Base-by-base conservation (phyloP, 768 basidiomycete species). In the Suillus paluster region DNA sequence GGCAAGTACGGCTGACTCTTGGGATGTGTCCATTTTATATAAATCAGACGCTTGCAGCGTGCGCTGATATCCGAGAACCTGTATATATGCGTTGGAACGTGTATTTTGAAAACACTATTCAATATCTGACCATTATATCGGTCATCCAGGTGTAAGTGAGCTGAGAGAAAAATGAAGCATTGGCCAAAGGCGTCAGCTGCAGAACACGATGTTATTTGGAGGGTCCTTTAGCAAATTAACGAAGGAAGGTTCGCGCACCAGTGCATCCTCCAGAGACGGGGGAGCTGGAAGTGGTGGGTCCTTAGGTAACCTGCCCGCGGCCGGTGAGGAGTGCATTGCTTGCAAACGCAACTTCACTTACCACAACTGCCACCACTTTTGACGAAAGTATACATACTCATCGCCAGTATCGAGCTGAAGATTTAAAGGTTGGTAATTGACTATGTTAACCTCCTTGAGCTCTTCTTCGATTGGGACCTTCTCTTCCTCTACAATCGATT, bases 31-130 rank as follows among this genome's bases (percentile, higher is more conserved):
- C 63, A 92, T 76, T 68, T 84, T 85, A 88, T 89, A 91, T 17
- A 92, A 73, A 74, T 94, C 92, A 1, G 88, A 84, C 0, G 88
- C 87, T 68, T 90, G 89, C 12, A 94, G 78, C 1, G 89, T 87
- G 34, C 91, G 79, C 68, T 90, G 87, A 68, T 88, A 91, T 0
- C 90, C 90, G 44, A 88, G 75, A 9, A 78, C 76, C 84, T 85
- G 44, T n/a, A 33, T 39, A 36, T 6, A 25, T 23, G 44, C 42
- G 8, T 53, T 11, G 56, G 6, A 23, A 21, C 17, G 17, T 25
- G 46, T 41, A 14, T n/a, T 33, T 42, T 50, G 30, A n/a, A n/a
- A n/a, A n/a, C n/a, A n/a, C 21, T 11, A 42, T 58, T 17, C 41
- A 27, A 60, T 42, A n/a, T 56, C 55, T 50, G 62, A 81, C 84